Evolutionary conservation across 108 stramenopile genomes (phyloP), one percentile per base, ranked within the genome.

Genomic region (Parietichytrium sp.): DNA sequence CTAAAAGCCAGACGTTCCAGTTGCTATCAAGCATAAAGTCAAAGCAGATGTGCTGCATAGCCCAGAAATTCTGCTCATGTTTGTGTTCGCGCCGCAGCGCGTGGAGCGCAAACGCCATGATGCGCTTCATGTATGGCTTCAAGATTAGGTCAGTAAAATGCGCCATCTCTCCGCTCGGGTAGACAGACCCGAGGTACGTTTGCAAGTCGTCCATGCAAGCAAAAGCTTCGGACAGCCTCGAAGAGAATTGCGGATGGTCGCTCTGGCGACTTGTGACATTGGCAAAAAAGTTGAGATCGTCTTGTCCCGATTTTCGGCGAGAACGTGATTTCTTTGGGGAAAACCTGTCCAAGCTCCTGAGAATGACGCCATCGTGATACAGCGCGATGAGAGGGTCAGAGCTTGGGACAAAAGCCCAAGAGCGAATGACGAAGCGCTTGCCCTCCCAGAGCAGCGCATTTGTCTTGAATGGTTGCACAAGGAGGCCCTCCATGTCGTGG

Each of bases 1-100:
- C 61, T 33, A 72, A 42, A 27, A 72, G 61, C 61, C 61, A 72
- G 61, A 72, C 61, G 61, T 72, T 72, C 61, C 61, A 72, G 42
- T 72, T 72, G 6, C 38, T 42, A 42, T 72, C 61, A 2, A 72
- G 36, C 23, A 33, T 72, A 45, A 72, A 72, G 25, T 72, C 61
- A 27, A 72, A 72, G 42, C 61, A 72, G 20, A 72, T 33, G 61
- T 72, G 61, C 20, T 72, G 61, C 1, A 72, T 33, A 7, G 61
- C 61, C 61, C 61, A 72, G 33, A 72, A n/a, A n/a, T 33, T 33
- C 6, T n/a, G 10, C 38, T 72, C 42, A 42, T 72, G 61, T 10
- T 72, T 42, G 61, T 72, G 61, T 25, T 72, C 61, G 61, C 61
- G 61, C 29, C 61, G 33, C 8, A 72, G 42, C 61, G 61, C 61